phyloP scores from a whole-genome alignment of 306 rosid species.

The Vigna reflexopilosa region DNA sequence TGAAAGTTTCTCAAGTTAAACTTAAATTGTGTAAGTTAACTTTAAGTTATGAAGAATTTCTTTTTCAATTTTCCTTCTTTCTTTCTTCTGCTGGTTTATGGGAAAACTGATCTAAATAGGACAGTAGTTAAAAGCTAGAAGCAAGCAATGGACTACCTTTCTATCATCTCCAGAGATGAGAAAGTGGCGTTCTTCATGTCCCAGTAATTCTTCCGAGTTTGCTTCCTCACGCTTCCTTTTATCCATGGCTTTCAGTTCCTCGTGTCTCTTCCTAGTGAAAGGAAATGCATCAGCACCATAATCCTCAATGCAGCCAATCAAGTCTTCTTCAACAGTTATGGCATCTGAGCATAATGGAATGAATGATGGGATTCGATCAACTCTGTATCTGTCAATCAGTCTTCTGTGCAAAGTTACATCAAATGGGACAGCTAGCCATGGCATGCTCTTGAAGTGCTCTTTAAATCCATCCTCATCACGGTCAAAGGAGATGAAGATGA shows the following conservation, averaged over 20 bases:
- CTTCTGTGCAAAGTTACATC: constrained; percentile 62
- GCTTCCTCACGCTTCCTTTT: constrained; percentile 70
- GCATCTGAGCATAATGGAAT: constrained; percentile 63
- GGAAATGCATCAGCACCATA: constrained; percentile 92
- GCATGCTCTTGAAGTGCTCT: constrained; percentile 73
- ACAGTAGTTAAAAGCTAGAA: background rate
- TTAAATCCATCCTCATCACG: constrained; percentile 65
- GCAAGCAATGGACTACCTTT: constrained; percentile 55
- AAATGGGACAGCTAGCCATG: constrained; percentile 89
- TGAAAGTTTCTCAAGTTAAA: background rate
- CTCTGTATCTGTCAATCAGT: constrained; percentile 56
- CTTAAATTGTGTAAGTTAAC: no score
- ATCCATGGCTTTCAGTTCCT: constrained; percentile 71
- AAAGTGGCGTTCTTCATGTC: constrained; percentile 62
- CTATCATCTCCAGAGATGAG: constrained; percentile 64
- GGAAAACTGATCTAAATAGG: background rate
- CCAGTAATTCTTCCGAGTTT: constrained; percentile 66
- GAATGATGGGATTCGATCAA: constrained; percentile 78
- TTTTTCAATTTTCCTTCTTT: no score
- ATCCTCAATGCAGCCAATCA: constrained; percentile 80
- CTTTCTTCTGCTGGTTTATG: background rate
- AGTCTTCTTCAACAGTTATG: constrained; percentile 58
- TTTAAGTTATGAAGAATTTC: no score
- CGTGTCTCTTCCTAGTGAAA: constrained; percentile 73
- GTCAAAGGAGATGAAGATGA: constrained; percentile 78